Evolutionary conservation across 1,284 basidiomycete species (phyloP).

Genomic region (Trichosporon faecale): DNA sequence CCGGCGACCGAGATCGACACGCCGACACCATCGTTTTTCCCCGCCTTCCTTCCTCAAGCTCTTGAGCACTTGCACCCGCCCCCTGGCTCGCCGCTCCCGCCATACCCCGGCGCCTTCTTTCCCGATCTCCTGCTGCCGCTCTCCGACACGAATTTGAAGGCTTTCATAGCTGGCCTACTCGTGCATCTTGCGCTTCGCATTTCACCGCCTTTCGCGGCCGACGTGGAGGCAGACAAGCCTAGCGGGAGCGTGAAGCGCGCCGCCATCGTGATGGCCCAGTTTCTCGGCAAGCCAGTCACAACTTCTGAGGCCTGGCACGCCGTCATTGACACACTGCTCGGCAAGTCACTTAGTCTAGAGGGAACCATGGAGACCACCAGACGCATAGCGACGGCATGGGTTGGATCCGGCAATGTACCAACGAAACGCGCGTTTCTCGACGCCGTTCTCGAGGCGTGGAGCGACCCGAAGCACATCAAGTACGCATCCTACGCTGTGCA

Average conservation of each 20-base stretch:
- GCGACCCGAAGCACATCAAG: conserved; percentile 50
- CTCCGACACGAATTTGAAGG: conserved; percentile 51
- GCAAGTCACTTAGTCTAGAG: background rate
- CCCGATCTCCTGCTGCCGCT: conserved; percentile 65
- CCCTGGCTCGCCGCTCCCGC: conserved; percentile 58
- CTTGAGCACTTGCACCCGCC: conserved; percentile 55
- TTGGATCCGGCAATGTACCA: conserved; percentile 23
- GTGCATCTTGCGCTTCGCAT: conserved; percentile 28
- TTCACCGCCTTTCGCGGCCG: background rate
- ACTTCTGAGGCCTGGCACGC: conserved; percentile 38
- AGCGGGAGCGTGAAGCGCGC: conserved; percentile 31
- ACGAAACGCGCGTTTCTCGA: conserved; percentile 37
- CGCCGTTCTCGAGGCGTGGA: conserved; percentile 44
- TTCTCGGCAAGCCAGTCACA: conserved; percentile 33
- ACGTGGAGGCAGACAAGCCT: conserved; percentile 21
- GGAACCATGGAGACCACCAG: conserved; percentile 20
- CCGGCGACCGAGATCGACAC: conserved; percentile 8
- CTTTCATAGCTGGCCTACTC: conserved; percentile 32
- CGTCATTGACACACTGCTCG: conserved; percentile 23
- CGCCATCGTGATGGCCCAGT: conserved; percentile 21
- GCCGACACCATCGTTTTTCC: conserved; percentile 33
- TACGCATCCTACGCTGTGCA: conserved; percentile 46
- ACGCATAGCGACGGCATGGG: conserved; percentile 41
- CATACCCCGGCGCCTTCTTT: conserved; percentile 56
- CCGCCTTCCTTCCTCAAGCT: conserved; percentile 39